These are phyloP conservation scores for Keithomyces neogunnii DNA, from an alignment of 2,329 filamentous ascomycete genomes.

Conservation along the genomic window DNA sequence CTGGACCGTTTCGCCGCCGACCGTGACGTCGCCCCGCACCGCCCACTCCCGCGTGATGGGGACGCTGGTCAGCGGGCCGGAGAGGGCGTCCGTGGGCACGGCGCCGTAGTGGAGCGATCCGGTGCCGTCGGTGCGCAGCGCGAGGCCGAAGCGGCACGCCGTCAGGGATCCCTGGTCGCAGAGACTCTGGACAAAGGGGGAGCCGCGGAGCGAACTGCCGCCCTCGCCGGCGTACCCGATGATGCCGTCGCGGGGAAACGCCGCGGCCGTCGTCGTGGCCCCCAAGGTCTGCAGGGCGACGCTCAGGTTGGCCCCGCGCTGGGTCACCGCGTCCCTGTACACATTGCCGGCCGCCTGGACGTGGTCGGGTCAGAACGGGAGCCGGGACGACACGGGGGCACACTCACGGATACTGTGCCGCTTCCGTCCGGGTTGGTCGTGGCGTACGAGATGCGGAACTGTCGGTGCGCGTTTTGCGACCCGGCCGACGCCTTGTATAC, in stretches of 20 bases:
- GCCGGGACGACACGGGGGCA: background rate
- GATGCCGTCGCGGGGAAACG: constrained; percentile 12
- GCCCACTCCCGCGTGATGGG: background rate
- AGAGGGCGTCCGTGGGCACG: constrained; percentile 4
- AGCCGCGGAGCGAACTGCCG: constrained; percentile 4
- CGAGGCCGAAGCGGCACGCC: constrained; percentile 13
- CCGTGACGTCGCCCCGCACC: background rate
- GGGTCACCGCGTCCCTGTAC: constrained; percentile 11
- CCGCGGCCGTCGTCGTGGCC: constrained; percentile 6
- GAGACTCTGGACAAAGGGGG: constrained; percentile 11
- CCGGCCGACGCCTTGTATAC: constrained; percentile 10
- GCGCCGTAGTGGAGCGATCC: constrained; percentile 13
- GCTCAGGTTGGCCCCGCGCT: constrained; percentile 10
- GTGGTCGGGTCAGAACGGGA: background rate
- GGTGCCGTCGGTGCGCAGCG: constrained; percentile 11
- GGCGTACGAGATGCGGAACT: constrained; percentile 11
- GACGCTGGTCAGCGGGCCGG: background rate
- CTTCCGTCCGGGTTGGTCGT: constrained; percentile 13
- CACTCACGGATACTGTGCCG: constrained; percentile 8
- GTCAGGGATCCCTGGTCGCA: constrained; percentile 10
- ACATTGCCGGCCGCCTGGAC: constrained; percentile 10
- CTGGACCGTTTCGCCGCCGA: background rate
- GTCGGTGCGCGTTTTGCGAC: constrained; percentile 3
- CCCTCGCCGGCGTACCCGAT: constrained; percentile 10
- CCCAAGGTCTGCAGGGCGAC: constrained; percentile 10